Conservation (phyloP, 2,329 filamentous ascomycete genomes). For the Exophiala sideris region DNA sequence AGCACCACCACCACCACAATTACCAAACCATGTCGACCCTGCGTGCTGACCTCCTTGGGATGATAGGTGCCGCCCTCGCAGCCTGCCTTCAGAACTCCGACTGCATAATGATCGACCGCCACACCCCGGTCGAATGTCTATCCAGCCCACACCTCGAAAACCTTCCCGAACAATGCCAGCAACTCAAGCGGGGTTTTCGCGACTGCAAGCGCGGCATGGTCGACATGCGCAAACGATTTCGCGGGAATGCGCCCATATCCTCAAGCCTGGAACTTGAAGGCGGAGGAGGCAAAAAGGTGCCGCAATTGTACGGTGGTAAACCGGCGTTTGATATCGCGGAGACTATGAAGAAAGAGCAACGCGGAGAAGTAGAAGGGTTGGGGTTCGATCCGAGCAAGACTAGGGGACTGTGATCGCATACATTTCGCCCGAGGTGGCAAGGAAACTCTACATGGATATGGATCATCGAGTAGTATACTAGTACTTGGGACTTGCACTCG, state of each 20-base stretch:
- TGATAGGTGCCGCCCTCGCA: conserved; percentile 62
- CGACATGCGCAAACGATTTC: conserved; percentile 97
- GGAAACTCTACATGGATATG: too few species aligned
- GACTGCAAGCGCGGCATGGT: conserved; percentile 96
- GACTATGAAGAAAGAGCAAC: conserved; percentile 58
- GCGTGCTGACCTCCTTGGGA: neutral
- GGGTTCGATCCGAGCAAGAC: conserved; percentile 48
- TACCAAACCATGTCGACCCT: neutral
- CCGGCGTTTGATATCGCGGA: conserved; percentile 44
- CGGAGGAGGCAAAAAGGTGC: conserved; percentile 39
- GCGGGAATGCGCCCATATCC: conserved; percentile 83
- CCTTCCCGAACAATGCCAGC: conserved; percentile 83
- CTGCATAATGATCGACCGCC: conserved; percentile 89
- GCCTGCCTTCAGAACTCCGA: conserved; percentile 94
- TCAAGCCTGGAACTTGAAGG: conserved; percentile 63
- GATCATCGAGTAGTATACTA: too few species aligned
- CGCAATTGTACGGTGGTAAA: conserved; percentile 76
- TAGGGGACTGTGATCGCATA: conserved; percentile 37
- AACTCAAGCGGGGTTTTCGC: conserved; percentile 86
- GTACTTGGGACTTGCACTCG: too few species aligned
- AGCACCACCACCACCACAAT: conserved; percentile 1
- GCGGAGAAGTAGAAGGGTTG: conserved; percentile 25
- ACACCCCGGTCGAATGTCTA: conserved; percentile 83
- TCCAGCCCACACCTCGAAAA: conserved; percentile 75
- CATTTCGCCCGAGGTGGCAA: neutral